Evolutionary conservation across 331 rosid species (phyloP), one percentile per base, ranked within the genome.

Genomic region (Acacia pycnantha): DNA sequence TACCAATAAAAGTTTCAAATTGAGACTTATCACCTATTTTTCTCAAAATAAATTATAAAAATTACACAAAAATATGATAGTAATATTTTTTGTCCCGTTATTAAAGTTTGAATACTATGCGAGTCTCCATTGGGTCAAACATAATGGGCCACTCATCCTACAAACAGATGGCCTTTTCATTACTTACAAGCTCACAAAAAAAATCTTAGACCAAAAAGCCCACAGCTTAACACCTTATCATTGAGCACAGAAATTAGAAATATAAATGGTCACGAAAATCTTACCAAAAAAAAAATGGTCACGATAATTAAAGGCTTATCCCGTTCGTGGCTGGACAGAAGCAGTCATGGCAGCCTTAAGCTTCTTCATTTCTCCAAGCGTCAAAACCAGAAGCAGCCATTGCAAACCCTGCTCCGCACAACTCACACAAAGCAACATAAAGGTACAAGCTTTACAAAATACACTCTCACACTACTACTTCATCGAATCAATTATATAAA

Each of bases 301-400:
- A 84, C 69, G 27, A 70, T 44, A 70, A n/a, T 11, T 4, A n/a
- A 11, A 67, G 69, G 73, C 94, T 90, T 90, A 91, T 90, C 88
- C 77, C 83, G 79, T 81, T 50, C 40, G 85, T 80, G 73, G 73
- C 8, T 76, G 66, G 76, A 69, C 8, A 70, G 70, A 73, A 83
- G 85, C 87, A 90, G 67, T 86, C 77, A 95, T 95, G 98, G 91
- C 85, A 70, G 85, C 91, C 82, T 82, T 90, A 87, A 89, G 89
- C 89, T 79, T 70, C 81, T 86, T 77, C 22, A 83, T 22, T 79
- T 77, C 86, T 76, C 75, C 64, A 19, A 75, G 37, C 53, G 9
- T 26, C 62, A 91, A 80, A 71, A 78, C 77, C 54, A 90, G 77
- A 79, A 50, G 75, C 80, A 50, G 70, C 50, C 76, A 77, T 79